Evolutionary conservation across 2,329 filamentous ascomycete genomes (phyloP).

Genomic region (Fonsecaea pugnacius): DNA sequence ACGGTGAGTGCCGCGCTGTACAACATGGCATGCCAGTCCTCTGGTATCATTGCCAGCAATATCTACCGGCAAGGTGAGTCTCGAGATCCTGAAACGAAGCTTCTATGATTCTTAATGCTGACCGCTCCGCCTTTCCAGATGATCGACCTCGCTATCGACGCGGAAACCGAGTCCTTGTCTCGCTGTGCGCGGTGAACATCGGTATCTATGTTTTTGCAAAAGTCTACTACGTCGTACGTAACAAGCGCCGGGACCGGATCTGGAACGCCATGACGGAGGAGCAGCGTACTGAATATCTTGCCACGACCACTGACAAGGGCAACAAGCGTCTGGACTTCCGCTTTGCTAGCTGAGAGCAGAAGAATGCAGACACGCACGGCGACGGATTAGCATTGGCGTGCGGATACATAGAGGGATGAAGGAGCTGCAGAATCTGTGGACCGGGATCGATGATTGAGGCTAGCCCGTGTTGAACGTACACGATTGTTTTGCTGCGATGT

Average conservation of each 20-base stretch:
- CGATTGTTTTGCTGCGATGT: no score
- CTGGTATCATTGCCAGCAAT: slow-evolving; percentile 44
- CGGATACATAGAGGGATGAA: background rate
- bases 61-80: slow-evolving; percentile 41
- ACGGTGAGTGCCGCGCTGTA: slow-evolving; percentile 56
- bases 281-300: slow-evolving; percentile 53
- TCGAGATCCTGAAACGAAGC: background rate
- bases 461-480: no score
- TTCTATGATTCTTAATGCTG: background rate
- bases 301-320: slow-evolving; percentile 50
- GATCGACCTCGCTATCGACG: slow-evolving; percentile 62
- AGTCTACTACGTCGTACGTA: slow-evolving; percentile 42
- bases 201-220: slow-evolving; percentile 41
- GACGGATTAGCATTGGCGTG: background rate
- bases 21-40: slow-evolving; percentile 52
- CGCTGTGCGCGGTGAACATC: slow-evolving; percentile 37
- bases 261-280: slow-evolving; percentile 52
- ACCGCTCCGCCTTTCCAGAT: slow-evolving; percentile 31
- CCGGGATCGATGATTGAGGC: background rate
- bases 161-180: slow-evolving; percentile 48
- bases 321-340: slow-evolving; percentile 49
- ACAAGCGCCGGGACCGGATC: slow-evolving; percentile 38
- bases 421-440: background rate
- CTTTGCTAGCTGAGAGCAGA: slow-evolving; percentile 38
- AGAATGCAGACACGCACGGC: background rate